Base-by-base conservation (phyloP, 2,329 filamentous ascomycete species). In the Calonectria montana region DNA sequence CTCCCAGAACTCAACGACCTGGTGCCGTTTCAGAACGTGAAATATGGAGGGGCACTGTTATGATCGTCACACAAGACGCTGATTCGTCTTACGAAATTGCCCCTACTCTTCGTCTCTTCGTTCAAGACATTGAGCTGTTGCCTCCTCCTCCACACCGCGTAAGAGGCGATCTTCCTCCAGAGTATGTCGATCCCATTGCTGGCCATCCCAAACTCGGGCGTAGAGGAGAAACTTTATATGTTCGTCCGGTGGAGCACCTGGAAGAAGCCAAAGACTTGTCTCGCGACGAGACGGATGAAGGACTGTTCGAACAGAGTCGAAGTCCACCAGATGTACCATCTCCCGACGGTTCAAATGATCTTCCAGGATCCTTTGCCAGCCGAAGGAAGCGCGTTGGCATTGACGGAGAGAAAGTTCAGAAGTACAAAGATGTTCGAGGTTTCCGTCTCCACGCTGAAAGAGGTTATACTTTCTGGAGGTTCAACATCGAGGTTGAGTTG, bases 401-500 rank as follows among this genome's bases (percentile, higher is more conserved):
- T 45, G 95, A 98, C 78, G 96, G 96, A 18, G 96, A 98, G 82
- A 94, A 91, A 77, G 85, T 91, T 6, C 93, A 92, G 59, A 94
- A 94, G 81, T 95, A 94, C 81, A 94, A 93, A 79, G 96, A 98
- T 79, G 91, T 98, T 7, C 89, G 91, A 71, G 97, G 94, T 1
- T 91, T 94, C 78, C 91, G 95, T 25, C 88, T 99, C 15, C 96
- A 98, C 79, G 88, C 91, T 1, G 97, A 98, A 81, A 90, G 93
- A 71, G 96, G 96, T 48, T 92, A 93, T 73, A 99, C 97, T 0
- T 99, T 99, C 84, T 99, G 97, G 97, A 91, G 95, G 48, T 99
- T 98, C 88, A 98, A 95, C 80, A 89, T 99, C 61, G 96, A 98
- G 82, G 90, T 99, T 63, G 96, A 99, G 83, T 90, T 99, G 18